phyloP scores from a whole-genome alignment of 805 yeast species.

The Candida silvatica region DNA sequence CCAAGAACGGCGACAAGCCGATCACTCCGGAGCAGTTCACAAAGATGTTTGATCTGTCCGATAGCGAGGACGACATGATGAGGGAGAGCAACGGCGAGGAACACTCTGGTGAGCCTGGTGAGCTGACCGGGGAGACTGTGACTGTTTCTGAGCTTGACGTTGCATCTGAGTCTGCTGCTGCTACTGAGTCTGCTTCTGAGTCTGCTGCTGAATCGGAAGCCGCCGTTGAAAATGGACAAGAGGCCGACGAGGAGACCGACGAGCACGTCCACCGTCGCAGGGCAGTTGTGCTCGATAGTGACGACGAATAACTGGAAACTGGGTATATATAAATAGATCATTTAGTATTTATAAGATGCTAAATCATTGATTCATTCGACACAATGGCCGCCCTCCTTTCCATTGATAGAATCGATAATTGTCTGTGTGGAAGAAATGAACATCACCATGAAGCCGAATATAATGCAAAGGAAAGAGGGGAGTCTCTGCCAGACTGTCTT shows the following conservation, averaged over 20 bases:
- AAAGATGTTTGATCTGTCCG: slow-evolving; percentile 5
- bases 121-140: not conserved
- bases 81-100: not conserved
- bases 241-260: not conserved
- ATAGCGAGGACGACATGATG: not conserved
- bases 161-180: too few species aligned
- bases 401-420: slow-evolving; percentile 33
- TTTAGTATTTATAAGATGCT: not conserved
- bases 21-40: slow-evolving; percentile 21
- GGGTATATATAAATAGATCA: slow-evolving; percentile 1
- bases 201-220: not conserved
- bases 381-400: slow-evolving; percentile 42
- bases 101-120: not conserved
- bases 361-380: slow-evolving; percentile 11
- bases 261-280: not conserved
- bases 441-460: slow-evolving; percentile 74
- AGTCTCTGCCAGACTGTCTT: slow-evolving; percentile 35
- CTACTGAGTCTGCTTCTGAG: too few species aligned
- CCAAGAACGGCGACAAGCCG: slow-evolving; percentile 15
- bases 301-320: slow-evolving; percentile 3
- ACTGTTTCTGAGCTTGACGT: not conserved
- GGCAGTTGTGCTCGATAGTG: slow-evolving; percentile 1
- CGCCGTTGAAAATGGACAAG: not conserved
- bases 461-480: slow-evolving; percentile 52
- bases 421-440: slow-evolving; percentile 74